Base-by-base conservation (phyloP, 495 filamentous ascomycete species). In the Penicillium maclennaniae region DNA sequence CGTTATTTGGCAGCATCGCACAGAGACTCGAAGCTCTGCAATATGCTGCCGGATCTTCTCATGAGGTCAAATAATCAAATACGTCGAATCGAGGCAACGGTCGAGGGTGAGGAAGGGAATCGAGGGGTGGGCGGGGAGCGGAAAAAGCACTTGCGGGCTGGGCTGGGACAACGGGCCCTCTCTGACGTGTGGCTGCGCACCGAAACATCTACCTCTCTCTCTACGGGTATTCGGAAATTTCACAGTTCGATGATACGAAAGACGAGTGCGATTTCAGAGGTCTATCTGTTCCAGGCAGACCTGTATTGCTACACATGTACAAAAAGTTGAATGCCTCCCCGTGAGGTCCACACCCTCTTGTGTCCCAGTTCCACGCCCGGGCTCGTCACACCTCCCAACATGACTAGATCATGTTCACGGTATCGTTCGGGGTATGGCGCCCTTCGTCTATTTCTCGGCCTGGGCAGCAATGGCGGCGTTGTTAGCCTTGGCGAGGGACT, bases 401-500 rank as follows among this genome's bases (percentile, higher is more conserved):
- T 59, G 48, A 46, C 60, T 38, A 21, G 25, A 51, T 57, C 54
- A 26, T 34, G 37, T 45, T 48, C 44, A 51, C 38, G 19, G 38
- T 16, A 40, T 40, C 15, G 38, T 12, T 34, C 31, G 19, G n/a
- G 38, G 19, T 21, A 28, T 36, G 38, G 53, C 7, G 45, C 45
- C 51, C 6, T 26, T 42, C 47, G 55, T 69, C 55, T 75, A 76
- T 74, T 77, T 77, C 61, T 69, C 67, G 51, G 70, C 59, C 44
- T 72, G 58, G 52, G 65, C n/a, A 20, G 38, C 77, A 47, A 82
- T 72, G 17, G 84, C 78, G 43, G 76, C 77, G 54, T 80, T 78
- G 69, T 93, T 92, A 70, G 84, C 90, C 27, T 83, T 73, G 53
- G 81, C 85, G 49, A 97, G 70, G 64, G 76, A 83, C 78, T 86